Evolutionary conservation across 352 stramenopile species (phyloP).

Genomic region (Pythium periplocum): DNA sequence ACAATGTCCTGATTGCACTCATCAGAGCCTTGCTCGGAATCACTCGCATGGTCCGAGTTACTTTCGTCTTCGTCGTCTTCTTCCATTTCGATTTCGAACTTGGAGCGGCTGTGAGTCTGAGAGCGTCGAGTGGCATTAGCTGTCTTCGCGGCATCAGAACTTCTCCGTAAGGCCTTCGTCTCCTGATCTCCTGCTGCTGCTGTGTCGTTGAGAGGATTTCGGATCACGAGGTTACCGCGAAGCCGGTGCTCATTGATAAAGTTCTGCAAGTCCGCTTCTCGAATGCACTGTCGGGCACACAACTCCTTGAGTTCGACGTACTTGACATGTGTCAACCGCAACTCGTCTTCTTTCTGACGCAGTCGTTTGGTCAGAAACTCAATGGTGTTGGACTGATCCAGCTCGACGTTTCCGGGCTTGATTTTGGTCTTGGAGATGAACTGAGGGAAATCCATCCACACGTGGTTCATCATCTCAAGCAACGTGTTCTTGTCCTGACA

Average conservation of each 20-base stretch:
- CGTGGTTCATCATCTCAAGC: conserved; percentile 28
- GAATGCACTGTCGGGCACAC: conserved; percentile 68
- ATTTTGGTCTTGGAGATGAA: conserved; percentile 17
- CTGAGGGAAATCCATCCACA: conserved; percentile 56
- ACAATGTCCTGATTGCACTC: no score
- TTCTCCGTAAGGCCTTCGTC: no score
- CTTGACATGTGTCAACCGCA: conserved; percentile 50
- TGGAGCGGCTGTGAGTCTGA: no score
- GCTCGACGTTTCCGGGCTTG: background rate
- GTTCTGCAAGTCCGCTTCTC: conserved; percentile 71
- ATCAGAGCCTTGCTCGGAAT: no score
- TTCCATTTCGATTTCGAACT: no score
- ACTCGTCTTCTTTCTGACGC: conserved; percentile 50
- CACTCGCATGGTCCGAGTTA: no score
- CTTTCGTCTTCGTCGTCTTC: no score
- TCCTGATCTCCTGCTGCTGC: background rate
- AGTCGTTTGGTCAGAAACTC: conserved; percentile 57
- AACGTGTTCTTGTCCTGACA: conserved; percentile 27
- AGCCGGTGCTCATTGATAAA: conserved; percentile 80
- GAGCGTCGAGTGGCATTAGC: no score
- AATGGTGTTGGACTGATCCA: conserved; percentile 13
- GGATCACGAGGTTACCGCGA: conserved; percentile 58
- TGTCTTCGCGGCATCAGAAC: no score
- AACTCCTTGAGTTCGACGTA: conserved; percentile 74
- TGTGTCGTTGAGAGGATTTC: conserved; percentile 15